Evolutionary conservation across 164 flowering plant species (phyloP).

Genomic region (Litsea cubeba): DNA sequence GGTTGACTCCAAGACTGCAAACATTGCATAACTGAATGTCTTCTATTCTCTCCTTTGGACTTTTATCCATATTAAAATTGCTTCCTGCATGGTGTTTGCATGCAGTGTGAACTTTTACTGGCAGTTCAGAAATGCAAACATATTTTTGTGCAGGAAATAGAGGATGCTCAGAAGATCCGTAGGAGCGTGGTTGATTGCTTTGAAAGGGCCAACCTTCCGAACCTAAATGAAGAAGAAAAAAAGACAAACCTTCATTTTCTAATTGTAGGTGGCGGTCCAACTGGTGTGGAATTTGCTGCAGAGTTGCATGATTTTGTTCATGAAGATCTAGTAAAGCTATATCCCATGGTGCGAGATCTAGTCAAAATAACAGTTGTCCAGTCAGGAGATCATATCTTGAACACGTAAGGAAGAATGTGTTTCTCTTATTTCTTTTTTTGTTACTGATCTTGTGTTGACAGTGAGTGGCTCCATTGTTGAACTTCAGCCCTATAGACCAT

Average conservation of each 20-base stretch:
- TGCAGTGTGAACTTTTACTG: conserved; percentile 20
- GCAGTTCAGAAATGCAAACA: conserved; percentile 69
- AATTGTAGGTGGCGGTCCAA: conserved; percentile 94
- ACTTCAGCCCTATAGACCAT: not conserved
- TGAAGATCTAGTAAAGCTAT: conserved; percentile 61
- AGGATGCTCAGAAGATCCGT: conserved; percentile 87
- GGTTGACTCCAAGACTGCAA: not conserved
- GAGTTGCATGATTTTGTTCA: conserved; percentile 79
- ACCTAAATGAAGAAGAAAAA: conserved; percentile 67
- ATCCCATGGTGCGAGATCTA: conserved; percentile 57
- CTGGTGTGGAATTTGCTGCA: conserved; percentile 95
- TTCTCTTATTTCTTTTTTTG: not conserved
- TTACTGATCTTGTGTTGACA: not conserved
- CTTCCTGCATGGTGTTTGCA: too few species aligned
- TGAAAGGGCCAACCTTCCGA: conserved; percentile 75
- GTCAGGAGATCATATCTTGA: conserved; percentile 82
- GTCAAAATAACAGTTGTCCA: conserved; percentile 81
- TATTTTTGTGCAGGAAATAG: conserved; percentile 62
- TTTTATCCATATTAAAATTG: too few species aligned
- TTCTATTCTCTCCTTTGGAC: not conserved
- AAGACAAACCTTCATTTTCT: conserved; percentile 76
- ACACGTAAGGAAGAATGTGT: conserved; percentile 41
- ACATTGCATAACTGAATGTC: not conserved
- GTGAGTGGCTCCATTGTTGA: not conserved
- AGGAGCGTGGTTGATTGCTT: conserved; percentile 76